Percentiles rank a stretch among this genome's conserved stretches.
Evolutionary conservation across 345 rosid species (phyloP).

Genomic region (Hirschfeldia incana): DNA sequence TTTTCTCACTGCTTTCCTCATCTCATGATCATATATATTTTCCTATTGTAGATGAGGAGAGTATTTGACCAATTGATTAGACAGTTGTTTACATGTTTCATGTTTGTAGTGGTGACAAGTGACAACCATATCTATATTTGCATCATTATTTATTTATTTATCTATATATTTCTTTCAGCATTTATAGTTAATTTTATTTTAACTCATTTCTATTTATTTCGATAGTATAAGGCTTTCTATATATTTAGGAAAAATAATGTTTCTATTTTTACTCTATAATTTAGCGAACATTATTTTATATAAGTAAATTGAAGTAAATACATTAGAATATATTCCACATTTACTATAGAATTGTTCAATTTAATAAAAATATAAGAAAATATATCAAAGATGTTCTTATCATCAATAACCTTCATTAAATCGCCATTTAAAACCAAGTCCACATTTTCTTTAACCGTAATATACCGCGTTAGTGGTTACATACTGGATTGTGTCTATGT

Average conservation of each 20-base stretch:
- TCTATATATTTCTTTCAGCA: too few relatives aligned
- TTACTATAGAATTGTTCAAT: neutral
- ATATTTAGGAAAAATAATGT: too few relatives aligned
- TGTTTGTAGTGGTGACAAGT: neutral
- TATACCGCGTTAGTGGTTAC: neutral
- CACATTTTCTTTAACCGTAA: neutral
- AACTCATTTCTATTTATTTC: neutral
- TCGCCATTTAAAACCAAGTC: neutral
- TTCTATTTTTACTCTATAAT: too few relatives aligned
- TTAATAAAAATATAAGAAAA: too few relatives aligned
- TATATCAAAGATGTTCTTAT: neutral
- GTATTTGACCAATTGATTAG: constrained; percentile 9
- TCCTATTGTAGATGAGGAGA: neutral
- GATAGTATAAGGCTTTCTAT: neutral
- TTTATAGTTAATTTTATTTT: neutral
- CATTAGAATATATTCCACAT: neutral
- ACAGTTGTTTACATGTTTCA: constrained; percentile 1
- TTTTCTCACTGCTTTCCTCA: neutral
- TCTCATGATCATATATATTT: neutral
- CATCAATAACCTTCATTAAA: neutral
- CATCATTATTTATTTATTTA: neutral
- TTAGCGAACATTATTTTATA: too few relatives aligned
- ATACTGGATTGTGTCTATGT: neutral
- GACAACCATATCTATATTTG: neutral
- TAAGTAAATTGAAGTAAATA: neutral